Evolutionary conservation across 257 asterid genomes (phyloP), one percentile per base, ranked within the genome.

Genomic region (Nyctanthes arbortristis): DNA sequence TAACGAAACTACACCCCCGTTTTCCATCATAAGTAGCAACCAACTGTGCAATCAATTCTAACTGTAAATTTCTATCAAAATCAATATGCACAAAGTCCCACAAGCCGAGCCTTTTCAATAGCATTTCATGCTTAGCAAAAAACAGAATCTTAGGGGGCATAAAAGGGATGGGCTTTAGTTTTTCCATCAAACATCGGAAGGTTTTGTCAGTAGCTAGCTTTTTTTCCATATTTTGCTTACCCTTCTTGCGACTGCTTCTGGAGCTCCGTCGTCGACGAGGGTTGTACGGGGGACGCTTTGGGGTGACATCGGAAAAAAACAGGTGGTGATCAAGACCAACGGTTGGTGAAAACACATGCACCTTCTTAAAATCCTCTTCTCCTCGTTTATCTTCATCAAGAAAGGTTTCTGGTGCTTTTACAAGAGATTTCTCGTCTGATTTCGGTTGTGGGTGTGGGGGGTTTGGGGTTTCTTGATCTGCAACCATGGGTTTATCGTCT

Each of bases 1-100:
- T 78, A 45, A 88, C 92, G 61, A 80, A 76, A 62, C 96, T 70
- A 65, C 63, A 39, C 31, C 92, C 82, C 3, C 0, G 1, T 63
- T 82, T 91, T 6, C 80, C 67, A 62, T 87, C 82, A 70, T 90
- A 90, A 39, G 61, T 73, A 39, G 87, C 95, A 68, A 93, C 63
- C 76, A 93, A 79, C 82, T 87, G 84, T 16, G 88, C 88, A 77
- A 93, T 71, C 76, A 90, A 75, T 68, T 93, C 96, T n/a, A 40
- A 77, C 88, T 92, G 82, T 3, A 88, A 30, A 59, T 20, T 65
- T 66, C 77, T 73, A 77, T 88, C 98, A 40, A 90, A 88, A 45
- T 84, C 86, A 16, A 84, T 69, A 58, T 84, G 84, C 12, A 83
- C 87, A 60, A 93, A 87, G 39, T 90, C 93, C 98, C 97, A 90